These are phyloP conservation scores for Xylaria sp. DNA, from an alignment of 2,329 filamentous ascomycete species.

Conservation along the genomic window DNA sequence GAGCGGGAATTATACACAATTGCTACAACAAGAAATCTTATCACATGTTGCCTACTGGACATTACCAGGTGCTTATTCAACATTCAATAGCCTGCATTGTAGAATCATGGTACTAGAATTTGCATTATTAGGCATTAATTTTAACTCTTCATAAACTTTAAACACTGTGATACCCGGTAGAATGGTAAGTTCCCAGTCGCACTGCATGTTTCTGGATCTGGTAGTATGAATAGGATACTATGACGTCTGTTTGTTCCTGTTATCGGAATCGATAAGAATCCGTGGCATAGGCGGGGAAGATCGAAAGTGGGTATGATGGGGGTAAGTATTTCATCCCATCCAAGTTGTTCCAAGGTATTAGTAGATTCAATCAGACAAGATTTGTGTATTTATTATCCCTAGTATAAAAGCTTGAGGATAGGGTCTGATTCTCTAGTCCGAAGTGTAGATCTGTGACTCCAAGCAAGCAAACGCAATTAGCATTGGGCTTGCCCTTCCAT, in stretches of 20 bases:
- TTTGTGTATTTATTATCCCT: too few species aligned
- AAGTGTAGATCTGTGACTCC: too few species aligned
- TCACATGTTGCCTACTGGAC: too few species aligned
- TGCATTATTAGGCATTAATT: not conserved
- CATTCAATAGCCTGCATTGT: not conserved
- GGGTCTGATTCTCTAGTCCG: too few species aligned
- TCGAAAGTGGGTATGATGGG: not conserved
- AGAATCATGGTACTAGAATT: not conserved
- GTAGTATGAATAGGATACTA: not conserved
- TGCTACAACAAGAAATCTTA: too few species aligned
- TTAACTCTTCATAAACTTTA: not conserved
- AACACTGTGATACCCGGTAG: not conserved
- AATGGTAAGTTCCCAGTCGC: not conserved
- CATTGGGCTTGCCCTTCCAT: not conserved
- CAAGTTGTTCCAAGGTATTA: too few species aligned
- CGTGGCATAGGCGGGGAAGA: not conserved
- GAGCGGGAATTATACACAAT: too few species aligned
- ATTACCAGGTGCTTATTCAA: too few species aligned
- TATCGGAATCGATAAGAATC: constrained; percentile 14
- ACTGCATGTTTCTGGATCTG: constrained; percentile 1
- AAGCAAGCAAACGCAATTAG: not conserved
- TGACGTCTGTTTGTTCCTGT: not conserved
- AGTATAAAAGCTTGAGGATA: too few species aligned
- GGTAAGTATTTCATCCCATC: not conserved
- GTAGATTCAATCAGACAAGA: too few species aligned